phyloP scores from a whole-genome alignment of 2,329 filamentous ascomycete species.

The Aureobasidium sp. region DNA sequence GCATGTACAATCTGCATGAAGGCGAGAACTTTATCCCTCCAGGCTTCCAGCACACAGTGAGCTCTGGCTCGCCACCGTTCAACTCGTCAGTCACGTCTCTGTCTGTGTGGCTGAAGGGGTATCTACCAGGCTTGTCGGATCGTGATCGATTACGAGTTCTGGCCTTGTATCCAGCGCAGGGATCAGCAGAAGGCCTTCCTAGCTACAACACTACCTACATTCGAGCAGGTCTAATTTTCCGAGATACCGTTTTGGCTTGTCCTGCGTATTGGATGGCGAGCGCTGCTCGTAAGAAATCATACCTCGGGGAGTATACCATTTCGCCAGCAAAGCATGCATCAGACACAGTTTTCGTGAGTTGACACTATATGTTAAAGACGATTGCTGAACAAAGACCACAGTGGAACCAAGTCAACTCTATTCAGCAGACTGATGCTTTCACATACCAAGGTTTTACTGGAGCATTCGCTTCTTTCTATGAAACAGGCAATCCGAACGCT shows the following conservation, averaged over 20 bases:
- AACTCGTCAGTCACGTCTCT: conserved; percentile 47
- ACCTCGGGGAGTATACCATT: conserved; percentile 55
- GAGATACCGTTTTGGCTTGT: conserved; percentile 54
- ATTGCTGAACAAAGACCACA: conserved; percentile 27
- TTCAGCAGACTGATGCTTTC: conserved; percentile 46
- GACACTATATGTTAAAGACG: background rate
- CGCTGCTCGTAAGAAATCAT: conserved; percentile 40
- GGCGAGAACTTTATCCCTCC: conserved; percentile 55
- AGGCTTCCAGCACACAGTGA: conserved; percentile 35
- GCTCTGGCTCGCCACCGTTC: conserved; percentile 33
- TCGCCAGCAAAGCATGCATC: conserved; percentile 29
- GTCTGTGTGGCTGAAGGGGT: conserved; percentile 47
- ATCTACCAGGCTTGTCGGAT: conserved; percentile 42
- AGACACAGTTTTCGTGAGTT: background rate
- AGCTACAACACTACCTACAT: conserved; percentile 46
- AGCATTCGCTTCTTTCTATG: conserved; percentile 54
- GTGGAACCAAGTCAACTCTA: conserved; percentile 50
- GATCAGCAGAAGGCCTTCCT: conserved; percentile 42
- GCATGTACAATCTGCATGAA: conserved; percentile 58
- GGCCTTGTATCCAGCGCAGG: conserved; percentile 42
- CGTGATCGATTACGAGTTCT: conserved; percentile 36
- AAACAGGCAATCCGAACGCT: conserved; percentile 52
- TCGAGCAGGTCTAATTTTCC: conserved; percentile 51
- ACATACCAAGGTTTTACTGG: conserved; percentile 53
- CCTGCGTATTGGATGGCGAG: conserved; percentile 52